Evolutionary conservation across 495 filamentous ascomycete species (phyloP).

Genomic region (Penicillium crystallinum): DNA sequence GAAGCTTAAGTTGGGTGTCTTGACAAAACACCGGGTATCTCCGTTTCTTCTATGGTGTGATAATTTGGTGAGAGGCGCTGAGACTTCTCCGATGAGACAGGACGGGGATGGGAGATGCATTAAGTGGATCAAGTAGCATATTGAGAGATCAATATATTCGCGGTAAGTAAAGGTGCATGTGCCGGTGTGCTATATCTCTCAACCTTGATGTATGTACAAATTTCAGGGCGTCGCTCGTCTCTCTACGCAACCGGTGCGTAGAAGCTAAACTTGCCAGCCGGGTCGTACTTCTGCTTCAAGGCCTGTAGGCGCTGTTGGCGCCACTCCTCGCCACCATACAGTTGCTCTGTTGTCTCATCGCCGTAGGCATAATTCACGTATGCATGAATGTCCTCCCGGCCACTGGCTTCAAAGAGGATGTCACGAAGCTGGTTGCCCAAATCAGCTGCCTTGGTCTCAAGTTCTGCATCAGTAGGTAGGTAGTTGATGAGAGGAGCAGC

Average conservation of each 20-base stretch:
- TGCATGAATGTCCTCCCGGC: conserved; percentile 29
- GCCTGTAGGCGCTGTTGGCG: conserved; percentile 33
- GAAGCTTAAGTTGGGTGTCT: no score
- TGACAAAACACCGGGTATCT: no score
- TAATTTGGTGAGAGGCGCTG: no score
- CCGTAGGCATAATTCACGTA: conserved; percentile 62
- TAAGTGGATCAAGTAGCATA: no score
- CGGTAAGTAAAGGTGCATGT: no score
- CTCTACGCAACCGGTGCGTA: conserved; percentile 40
- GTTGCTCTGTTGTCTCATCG: conserved; percentile 37
- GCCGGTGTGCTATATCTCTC: no score
- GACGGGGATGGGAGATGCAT: no score
- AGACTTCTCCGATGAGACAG: no score
- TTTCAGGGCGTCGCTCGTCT: not conserved
- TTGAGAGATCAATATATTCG: no score
- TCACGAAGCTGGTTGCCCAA: conserved; percentile 41
- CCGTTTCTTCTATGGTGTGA: no score
- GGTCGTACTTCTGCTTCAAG: conserved; percentile 56
- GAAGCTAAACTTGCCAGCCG: conserved; percentile 46
- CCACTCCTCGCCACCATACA: conserved; percentile 52
- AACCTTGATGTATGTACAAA: not conserved
- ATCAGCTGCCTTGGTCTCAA: conserved; percentile 25
- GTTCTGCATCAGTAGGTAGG: conserved; percentile 18
- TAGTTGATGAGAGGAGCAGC: conserved; percentile 40
- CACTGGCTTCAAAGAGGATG: conserved; percentile 37